Conservation (phyloP, 78 protist genomes). For the Bodo saltans region DNA sequence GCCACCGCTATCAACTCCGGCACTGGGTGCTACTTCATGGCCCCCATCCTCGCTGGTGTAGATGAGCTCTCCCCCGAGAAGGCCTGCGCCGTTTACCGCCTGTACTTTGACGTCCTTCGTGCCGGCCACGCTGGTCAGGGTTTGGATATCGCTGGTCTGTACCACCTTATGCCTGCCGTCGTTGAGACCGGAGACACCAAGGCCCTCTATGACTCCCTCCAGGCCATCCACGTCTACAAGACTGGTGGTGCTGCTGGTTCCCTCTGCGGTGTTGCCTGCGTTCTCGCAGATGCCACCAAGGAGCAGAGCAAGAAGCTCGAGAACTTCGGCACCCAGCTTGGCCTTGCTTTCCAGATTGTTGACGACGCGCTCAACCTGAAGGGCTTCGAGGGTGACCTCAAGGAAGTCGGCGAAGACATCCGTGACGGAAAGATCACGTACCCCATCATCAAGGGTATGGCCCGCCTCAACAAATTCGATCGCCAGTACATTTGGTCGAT, state of each 20-base stretch:
- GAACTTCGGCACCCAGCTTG: background rate
- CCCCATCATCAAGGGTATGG: background rate
- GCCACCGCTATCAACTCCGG: background rate
- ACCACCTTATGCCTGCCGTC: background rate
- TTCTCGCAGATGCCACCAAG: background rate
- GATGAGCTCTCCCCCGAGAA: background rate
- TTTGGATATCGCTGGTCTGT: background rate
- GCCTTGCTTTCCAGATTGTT: background rate
- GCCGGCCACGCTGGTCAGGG: background rate
- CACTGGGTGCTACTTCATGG: background rate
- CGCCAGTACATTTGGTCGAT: background rate
- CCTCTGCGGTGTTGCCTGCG: background rate
- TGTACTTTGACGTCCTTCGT: background rate
- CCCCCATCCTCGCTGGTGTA: background rate
- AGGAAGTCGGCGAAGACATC: background rate
- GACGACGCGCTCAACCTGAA: background rate
- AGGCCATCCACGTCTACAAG: background rate
- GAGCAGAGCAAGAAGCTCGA: background rate
- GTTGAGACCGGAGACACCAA: background rate
- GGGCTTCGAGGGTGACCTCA: background rate
- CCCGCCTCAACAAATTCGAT: background rate
- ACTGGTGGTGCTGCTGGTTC: background rate
- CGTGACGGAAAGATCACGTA: background rate
- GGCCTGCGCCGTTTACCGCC: background rate
- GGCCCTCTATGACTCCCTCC: background rate